Base-by-base conservation (phyloP, 441 rosid species). In the Theobroma grandiflorum region DNA sequence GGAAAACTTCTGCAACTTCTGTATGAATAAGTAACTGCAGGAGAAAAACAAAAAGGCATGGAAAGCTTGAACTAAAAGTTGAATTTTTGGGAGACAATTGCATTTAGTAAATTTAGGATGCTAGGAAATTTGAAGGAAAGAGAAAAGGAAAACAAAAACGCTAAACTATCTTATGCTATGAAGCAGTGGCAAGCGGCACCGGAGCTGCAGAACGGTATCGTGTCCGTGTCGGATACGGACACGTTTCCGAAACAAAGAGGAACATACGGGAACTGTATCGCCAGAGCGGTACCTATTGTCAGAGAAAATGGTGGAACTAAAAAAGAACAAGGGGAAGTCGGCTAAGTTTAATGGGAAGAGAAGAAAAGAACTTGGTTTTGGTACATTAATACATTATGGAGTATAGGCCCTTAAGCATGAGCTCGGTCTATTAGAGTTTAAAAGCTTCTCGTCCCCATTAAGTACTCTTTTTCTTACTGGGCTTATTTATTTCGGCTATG, bases 1-100 rank as follows among this genome's bases (percentile, higher is more conserved):
- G 53, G 37, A n/a, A 68, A 78, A 14, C 47, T 76, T 71, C 69
- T 49, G 81, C 58, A 58, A 31, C 43, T 47, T 70, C 50, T 58
- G 64, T 55, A 57, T 58, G 69, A 45, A 52, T 43, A 58, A 59
- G n/a, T 37, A 38, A 43, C 37, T 45, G 37, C 16, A 78, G 68
- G 69, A 45, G 52, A 38, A 33, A 62, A 69, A 69, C 69, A 31
- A 38, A 55, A 67, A 55, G 74, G 66, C 80, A 77, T 77, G 72
- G 64, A 70, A 45, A 33, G n/a, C 42, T 76, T 12, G 57, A 61
- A 61, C 20, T 2, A 14, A 58, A 45, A 15, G 9, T 31, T 33
- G 79, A 66, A 64, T 15, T 66, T 52, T 22, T 63, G 64, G 12
- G 37, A n/a, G 22, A 20, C 49, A 50, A 50, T 11, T 50, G 72